These are phyloP conservation scores for Salix dunnii DNA, from an alignment of 345 rosid species.

Conservation along the genomic window DNA sequence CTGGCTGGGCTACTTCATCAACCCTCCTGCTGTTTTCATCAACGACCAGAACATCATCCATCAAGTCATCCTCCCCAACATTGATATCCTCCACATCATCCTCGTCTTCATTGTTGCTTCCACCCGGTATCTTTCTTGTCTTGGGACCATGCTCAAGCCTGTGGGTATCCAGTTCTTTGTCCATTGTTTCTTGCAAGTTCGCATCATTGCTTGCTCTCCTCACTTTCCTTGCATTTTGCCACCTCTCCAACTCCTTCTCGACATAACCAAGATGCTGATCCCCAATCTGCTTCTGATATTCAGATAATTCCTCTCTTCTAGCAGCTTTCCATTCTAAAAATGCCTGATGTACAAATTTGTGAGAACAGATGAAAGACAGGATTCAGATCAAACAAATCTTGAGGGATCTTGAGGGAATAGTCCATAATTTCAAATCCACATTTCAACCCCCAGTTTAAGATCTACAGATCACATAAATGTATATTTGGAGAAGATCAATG, in stretches of 20 bases:
- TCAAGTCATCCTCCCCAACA: conserved; percentile 82
- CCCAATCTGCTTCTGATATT: conserved; percentile 76
- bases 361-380: not conserved
- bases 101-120: conserved; percentile 66
- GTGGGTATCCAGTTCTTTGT: conserved; percentile 87
- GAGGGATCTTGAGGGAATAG: not conserved
- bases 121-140: conserved; percentile 76
- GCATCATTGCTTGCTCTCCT: conserved; percentile 57
- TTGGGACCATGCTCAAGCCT: conserved; percentile 96
- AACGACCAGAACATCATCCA: conserved; percentile 78
- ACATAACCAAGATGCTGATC: conserved; percentile 65
- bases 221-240: conserved; percentile 84
- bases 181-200: conserved; percentile 94
- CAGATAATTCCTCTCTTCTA: conserved; percentile 71
- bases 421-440: not conserved
- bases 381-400: not conserved
- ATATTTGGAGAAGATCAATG: conserved; percentile 2
- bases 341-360: conserved; percentile 29
- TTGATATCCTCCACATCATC: conserved; percentile 88
- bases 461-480: not conserved
- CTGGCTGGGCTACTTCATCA: conserved; percentile 45
- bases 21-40: conserved; percentile 54
- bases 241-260: conserved; percentile 88
- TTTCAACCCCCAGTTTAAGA: not conserved
- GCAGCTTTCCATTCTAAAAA: conserved; percentile 73